These are phyloP conservation scores for Podila minutissima DNA, from an alignment of 192 early-diverging fungal species.

Conservation along the genomic window DNA sequence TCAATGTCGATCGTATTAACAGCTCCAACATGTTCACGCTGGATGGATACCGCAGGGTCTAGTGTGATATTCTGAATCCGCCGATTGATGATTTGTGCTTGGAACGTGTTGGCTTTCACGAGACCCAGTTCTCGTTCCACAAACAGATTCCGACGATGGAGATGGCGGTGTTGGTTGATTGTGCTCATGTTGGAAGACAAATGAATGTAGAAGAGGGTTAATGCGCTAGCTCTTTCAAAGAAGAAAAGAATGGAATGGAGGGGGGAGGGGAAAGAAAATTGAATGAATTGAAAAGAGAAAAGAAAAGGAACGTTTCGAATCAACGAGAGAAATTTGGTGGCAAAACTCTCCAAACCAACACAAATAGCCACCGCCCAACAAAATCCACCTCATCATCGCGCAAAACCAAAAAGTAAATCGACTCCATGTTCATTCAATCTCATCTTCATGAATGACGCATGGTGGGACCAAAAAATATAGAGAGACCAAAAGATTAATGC, in stretches of 20 bases:
- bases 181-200: too few relatives aligned
- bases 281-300: not conserved
- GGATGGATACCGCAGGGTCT: slow-evolving; percentile 27
- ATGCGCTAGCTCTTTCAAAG: too few relatives aligned
- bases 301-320: not conserved
- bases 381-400: not conserved
- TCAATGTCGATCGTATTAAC: slow-evolving; percentile 65
- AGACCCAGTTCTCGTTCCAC: slow-evolving; percentile 15
- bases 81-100: slow-evolving; percentile 7
- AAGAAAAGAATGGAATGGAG: too few relatives aligned
- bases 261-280: not conserved
- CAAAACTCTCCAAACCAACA: not conserved
- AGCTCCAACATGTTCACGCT: slow-evolving; percentile 43
- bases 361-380: not conserved
- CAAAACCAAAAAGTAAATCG: not conserved
- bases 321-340: not conserved
- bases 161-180: too few relatives aligned
- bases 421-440: not conserved
- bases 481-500: slow-evolving; percentile 3
- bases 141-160: not conserved
- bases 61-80: slow-evolving; percentile 24
- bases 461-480: not conserved
- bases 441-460: not conserved
- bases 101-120: not conserved
- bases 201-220: too few relatives aligned